Evolutionary conservation across 768 basidiomycete species (phyloP).

Genomic region (Chalciporus piperatus): DNA sequence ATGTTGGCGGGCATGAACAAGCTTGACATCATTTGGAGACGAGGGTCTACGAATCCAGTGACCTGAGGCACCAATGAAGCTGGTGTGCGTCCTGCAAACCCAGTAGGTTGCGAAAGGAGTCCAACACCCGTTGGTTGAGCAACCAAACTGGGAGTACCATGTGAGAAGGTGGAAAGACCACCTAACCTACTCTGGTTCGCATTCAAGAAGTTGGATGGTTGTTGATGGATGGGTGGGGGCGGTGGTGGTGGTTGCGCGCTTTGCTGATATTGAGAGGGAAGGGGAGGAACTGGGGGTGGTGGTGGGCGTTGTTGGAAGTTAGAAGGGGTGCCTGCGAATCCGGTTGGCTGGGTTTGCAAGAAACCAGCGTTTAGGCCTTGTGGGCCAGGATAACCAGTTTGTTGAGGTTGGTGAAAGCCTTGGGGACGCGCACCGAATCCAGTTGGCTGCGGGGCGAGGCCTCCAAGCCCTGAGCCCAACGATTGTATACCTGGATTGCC

Average conservation of each 20-base stretch:
- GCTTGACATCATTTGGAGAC: conserved; percentile 84
- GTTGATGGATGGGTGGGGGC: conserved; percentile 33
- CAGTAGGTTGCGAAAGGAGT: conserved; percentile 33
- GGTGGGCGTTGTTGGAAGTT: conserved; percentile 35
- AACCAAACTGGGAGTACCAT: conserved; percentile 10
- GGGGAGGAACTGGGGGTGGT: conserved; percentile 43
- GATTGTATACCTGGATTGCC: conserved; percentile 24
- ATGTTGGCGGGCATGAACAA: conserved; percentile 84
- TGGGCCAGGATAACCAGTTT: conserved; percentile 42
- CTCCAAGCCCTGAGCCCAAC: conserved; percentile 34
- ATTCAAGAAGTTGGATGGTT: conserved; percentile 50
- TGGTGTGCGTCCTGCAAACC: conserved; percentile 47
- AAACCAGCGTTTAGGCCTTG: conserved; percentile 32
- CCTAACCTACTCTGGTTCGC: conserved; percentile 50
- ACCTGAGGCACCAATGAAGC: conserved; percentile 63
- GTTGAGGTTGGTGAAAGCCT: conserved; percentile 44
- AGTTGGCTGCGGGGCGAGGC: conserved; percentile 61
- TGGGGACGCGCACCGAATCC: conserved; percentile 40
- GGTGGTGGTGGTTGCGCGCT: conserved; percentile 40
- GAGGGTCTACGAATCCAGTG: conserved; percentile 81
- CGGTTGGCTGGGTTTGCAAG: conserved; percentile 52
- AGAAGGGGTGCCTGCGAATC: conserved; percentile 33
- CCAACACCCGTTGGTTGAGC: conserved; percentile 24
- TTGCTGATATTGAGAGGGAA: conserved; percentile 61
- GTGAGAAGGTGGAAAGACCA: conserved; percentile 21